phyloP scores from a whole-genome alignment of 1,139 yeast species.

The Geotrichum siamense region DNA sequence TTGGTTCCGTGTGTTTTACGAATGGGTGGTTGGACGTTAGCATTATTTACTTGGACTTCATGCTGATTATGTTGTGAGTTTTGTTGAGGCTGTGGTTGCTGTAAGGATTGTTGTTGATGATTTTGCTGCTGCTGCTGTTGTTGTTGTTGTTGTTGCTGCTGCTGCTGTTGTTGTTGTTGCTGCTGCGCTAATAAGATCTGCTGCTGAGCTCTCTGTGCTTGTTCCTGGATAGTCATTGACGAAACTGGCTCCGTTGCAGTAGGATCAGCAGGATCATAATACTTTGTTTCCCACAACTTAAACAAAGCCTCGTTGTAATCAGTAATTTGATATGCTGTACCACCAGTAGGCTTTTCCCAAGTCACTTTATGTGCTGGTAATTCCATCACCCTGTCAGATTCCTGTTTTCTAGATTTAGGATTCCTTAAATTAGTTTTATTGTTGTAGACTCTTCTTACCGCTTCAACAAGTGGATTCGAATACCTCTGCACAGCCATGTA shows the following conservation, averaged over 20 bases:
- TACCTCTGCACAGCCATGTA: constrained; percentile 63
- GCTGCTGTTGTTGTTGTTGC: constrained; percentile 9
- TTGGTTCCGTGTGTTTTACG: too few species aligned
- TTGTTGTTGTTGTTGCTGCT: constrained; percentile 5
- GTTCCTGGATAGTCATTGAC: constrained; percentile 16
- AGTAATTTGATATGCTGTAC: not conserved
- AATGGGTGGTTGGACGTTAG: not conserved
- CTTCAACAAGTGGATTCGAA: constrained; percentile 59
- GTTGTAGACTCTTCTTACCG: constrained; percentile 29
- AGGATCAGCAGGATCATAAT: constrained; percentile 7
- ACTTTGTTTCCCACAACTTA: constrained; percentile 9
- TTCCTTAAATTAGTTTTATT: constrained; percentile 15
- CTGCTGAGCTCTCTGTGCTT: constrained; percentile 17
- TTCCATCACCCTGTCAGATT: constrained; percentile 7
- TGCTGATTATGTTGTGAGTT: constrained; percentile 4
- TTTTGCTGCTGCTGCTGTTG: constrained; percentile 6
- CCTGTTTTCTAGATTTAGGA: constrained; percentile 11
- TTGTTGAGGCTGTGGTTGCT: constrained; percentile 1
- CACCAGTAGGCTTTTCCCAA: constrained; percentile 3
- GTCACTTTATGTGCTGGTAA: constrained; percentile 1
- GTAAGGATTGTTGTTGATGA: constrained; percentile 3
- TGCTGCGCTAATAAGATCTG: constrained; percentile 13
- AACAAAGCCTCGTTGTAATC: constrained; percentile 4
- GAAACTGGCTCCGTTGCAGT: constrained; percentile 1
- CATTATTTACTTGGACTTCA: constrained; percentile 4